Evolutionary conservation across 495 filamentous ascomycete species (phyloP).

Genomic region (Penicillium angulare): DNA sequence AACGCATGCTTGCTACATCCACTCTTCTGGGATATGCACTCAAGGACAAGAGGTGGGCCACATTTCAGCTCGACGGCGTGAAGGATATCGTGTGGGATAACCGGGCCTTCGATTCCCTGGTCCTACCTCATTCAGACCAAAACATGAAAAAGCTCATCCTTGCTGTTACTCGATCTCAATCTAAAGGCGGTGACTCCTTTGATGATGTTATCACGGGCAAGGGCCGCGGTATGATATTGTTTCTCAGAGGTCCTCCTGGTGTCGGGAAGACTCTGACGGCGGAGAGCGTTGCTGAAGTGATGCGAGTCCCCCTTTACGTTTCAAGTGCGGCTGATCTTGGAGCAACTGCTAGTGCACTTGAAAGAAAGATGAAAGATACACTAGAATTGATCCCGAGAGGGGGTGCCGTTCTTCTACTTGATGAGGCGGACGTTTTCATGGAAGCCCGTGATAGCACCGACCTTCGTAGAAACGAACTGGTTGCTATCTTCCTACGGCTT

Average conservation of each 20-base stretch:
- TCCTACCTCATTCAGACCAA: slow-evolving; percentile 37
- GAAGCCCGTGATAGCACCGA: slow-evolving; percentile 32
- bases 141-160: slow-evolving; percentile 29
- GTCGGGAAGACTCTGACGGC: slow-evolving; percentile 46
- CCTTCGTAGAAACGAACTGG: slow-evolving; percentile 43
- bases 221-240: slow-evolving; percentile 35
- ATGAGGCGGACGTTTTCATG: slow-evolving; percentile 50
- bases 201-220: slow-evolving; percentile 34
- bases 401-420: slow-evolving; percentile 45
- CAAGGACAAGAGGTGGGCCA: slow-evolving; percentile 40
- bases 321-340: slow-evolving; percentile 57
- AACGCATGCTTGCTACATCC: slow-evolving; percentile 24
- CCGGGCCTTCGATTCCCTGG: slow-evolving; percentile 54
- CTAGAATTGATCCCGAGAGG: slow-evolving; percentile 49
- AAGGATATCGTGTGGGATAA: slow-evolving; percentile 51
- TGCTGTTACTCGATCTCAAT: slow-evolving; percentile 29
- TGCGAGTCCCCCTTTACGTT: slow-evolving; percentile 31
- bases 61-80: slow-evolving; percentile 36
- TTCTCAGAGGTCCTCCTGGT: slow-evolving; percentile 40
- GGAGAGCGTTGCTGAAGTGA: slow-evolving; percentile 33
- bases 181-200: slow-evolving; percentile 21
- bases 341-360: slow-evolving; percentile 45
- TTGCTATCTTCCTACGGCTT: slow-evolving; percentile 51
- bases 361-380: slow-evolving; percentile 47
- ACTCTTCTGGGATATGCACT: slow-evolving; percentile 29